Evolutionary conservation across 805 yeast genomes (phyloP).

Genomic region (Candida alai): DNA sequence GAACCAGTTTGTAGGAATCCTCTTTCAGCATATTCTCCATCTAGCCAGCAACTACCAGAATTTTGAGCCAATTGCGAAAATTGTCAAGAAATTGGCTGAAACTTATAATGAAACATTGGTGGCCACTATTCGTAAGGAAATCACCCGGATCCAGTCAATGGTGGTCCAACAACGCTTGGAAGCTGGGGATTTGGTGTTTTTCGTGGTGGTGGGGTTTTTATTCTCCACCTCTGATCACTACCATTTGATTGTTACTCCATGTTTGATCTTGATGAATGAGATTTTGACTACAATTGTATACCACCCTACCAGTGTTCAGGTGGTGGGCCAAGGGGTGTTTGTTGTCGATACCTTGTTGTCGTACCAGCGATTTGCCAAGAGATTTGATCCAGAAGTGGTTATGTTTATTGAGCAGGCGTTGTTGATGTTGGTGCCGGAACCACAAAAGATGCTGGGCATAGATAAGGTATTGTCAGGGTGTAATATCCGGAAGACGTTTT

Average conservation of each 20-base stretch:
- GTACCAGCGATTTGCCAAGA: constrained; percentile 77
- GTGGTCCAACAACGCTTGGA: constrained; percentile 21
- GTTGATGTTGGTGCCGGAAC: constrained; percentile 40
- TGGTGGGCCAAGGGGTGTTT: constrained; percentile 57
- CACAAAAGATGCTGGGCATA: constrained; percentile 12
- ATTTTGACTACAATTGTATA: constrained; percentile 36
- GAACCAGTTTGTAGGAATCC: constrained; percentile 56
- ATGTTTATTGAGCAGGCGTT: constrained; percentile 54
- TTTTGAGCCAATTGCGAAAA: constrained; percentile 40
- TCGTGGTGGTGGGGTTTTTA: constrained; percentile 65
- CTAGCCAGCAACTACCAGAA: constrained; percentile 29
- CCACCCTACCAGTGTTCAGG: constrained; percentile 24
- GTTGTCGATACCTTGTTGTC: constrained; percentile 60
- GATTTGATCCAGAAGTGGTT: constrained; percentile 77
- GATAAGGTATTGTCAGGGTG: constrained; percentile 10
- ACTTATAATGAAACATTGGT: constrained; percentile 63
- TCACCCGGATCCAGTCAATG: constrained; percentile 53
- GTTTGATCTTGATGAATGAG: constrained; percentile 69
- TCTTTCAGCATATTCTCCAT: constrained; percentile 59
- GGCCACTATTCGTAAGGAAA: constrained; percentile 53
- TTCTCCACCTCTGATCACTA: constrained; percentile 96
- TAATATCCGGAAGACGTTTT: constrained; percentile 1
- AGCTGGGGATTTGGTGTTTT: constrained; percentile 57
- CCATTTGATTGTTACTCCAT: constrained; percentile 86
- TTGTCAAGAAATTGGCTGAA: constrained; percentile 57